Percentiles rank a stretch among this genome's conserved stretches.
Conservation (phyloP, 805 yeast genomes). For the Lipomyces kockii region DNA sequence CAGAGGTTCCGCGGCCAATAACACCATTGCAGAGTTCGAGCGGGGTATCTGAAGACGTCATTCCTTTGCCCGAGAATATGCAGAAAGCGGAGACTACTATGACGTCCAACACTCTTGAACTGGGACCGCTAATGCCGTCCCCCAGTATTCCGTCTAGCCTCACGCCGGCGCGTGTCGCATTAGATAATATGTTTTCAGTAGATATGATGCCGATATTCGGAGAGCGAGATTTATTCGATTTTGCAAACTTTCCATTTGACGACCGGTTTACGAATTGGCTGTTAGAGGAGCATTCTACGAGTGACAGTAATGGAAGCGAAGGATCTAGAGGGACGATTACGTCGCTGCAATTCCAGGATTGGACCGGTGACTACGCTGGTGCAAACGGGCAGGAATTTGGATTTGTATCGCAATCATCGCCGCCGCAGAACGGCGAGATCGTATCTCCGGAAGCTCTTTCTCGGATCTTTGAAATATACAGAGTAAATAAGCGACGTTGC, state of each 20-base stretch:
- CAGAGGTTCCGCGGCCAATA: neutral
- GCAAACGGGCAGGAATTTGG: neutral
- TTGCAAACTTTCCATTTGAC: slow-evolving; percentile 31
- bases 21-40: neutral
- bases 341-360: neutral
- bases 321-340: slow-evolving; percentile 3
- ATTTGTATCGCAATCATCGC: slow-evolving; percentile 5
- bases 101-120: neutral
- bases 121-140: slow-evolving; percentile 2
- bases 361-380: neutral
- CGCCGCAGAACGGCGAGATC: slow-evolving; percentile 20
- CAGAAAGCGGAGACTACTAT: neutral
- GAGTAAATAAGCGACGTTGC: neutral
- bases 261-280: slow-evolving; percentile 32
- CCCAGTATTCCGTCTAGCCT: neutral
- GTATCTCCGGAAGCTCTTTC: slow-evolving; percentile 24
- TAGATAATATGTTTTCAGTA: slow-evolving; percentile 9
- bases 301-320: slow-evolving; percentile 19
- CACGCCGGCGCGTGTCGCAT: neutral
- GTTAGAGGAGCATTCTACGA: slow-evolving; percentile 23
- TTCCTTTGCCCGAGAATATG: neutral
- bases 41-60: neutral
- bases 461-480: slow-evolving; percentile 15
- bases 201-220: slow-evolving; percentile 32
- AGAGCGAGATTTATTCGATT: slow-evolving; percentile 28